These are phyloP conservation scores for Tagetes erecta DNA, from an alignment of 129 eudicot species.

Conservation along the genomic window DNA sequence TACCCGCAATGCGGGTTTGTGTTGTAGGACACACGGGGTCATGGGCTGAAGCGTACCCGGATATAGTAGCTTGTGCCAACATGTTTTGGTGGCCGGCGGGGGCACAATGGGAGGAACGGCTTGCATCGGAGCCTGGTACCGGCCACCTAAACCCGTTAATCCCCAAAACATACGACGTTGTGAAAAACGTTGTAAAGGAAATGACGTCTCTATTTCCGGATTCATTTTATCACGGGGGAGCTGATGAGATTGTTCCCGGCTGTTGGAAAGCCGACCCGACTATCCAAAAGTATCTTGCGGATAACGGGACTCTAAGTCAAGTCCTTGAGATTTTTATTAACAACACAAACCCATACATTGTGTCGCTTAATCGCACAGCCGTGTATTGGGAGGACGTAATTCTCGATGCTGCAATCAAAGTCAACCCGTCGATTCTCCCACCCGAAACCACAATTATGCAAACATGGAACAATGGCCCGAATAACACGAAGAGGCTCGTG, in stretches of 20 bases:
- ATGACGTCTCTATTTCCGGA: constrained; percentile 67
- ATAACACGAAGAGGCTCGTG: constrained; percentile 72
- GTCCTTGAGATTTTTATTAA: constrained; percentile 72
- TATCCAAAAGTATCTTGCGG: constrained; percentile 50
- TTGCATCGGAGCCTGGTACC: constrained; percentile 91
- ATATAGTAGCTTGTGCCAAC: constrained; percentile 74
- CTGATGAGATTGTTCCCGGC: constrained; percentile 72
- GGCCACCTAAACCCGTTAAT: constrained; percentile 88
- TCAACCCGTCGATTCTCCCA: constrained; percentile 51
- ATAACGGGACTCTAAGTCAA: constrained; percentile 67
- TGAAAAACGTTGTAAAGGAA: constrained; percentile 58
- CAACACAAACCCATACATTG: constrained; percentile 59
- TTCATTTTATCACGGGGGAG: constrained; percentile 72
- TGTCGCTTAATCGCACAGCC: constrained; percentile 62
- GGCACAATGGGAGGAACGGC: constrained; percentile 57
- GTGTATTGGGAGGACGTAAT: constrained; percentile 92
- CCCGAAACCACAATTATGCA: constrained; percentile 66
- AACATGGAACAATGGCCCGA: constrained; percentile 80
- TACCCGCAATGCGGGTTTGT: neutral
- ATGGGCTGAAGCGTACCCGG: constrained; percentile 91
- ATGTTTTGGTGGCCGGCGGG: constrained; percentile 91
- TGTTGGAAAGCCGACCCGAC: constrained; percentile 83
- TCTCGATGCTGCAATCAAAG: constrained; percentile 53
- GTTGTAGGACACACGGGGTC: constrained; percentile 87
- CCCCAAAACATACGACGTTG: constrained; percentile 76